Base-by-base conservation (phyloP, 2,329 filamentous ascomycete species). In the Clonostachys solani region DNA sequence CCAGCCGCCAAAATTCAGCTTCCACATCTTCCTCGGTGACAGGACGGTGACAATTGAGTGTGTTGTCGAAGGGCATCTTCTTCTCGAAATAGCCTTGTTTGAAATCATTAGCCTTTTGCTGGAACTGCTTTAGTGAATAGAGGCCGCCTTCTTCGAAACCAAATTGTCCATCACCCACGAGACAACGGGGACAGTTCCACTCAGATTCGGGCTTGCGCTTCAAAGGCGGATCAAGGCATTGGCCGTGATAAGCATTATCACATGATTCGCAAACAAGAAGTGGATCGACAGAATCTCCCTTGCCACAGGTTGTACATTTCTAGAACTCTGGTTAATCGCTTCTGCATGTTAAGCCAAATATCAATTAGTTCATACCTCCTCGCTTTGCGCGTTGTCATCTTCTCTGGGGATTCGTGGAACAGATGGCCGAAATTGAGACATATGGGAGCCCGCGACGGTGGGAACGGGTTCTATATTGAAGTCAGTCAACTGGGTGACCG, bases 1-100 rank as follows among this genome's bases (percentile, higher is more conserved):
- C 94, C 9, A 97, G 78, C 56, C 90, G 83, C 94, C 94, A 99
- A 64, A 99, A 99, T 62, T 99, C 94, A 17, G 84, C 84, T 67
- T 99, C 94, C 5, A 99, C 89, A 55, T 97, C 94, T 52, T 97
- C 92, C 63, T 99, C 94, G 0, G 89, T 92, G 33, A 96, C 87
- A 0, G 87, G 86, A 38, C 85, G 81, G 53, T 88, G 84, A 33
- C 84, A 87, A 55, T 95, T 92, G 23, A 89, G 79, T 33, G 92
- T 80, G 0, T 91, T 85, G 59, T 96, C 92, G 56, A 87, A 92
- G 0, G 87, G 88, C 84, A 92, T 89, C 66, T 92, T 94, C 58
- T 86, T 86, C 51, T 90, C 85, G 60, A 99, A 99, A 60, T 99
- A 96, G 19, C 83, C 83, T 57, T 95, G 87, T 67, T 96, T 97